Base-by-base conservation (phyloP, 2,329 filamentous ascomycete genomes). In the Pestalotiopsis sp. region DNA sequence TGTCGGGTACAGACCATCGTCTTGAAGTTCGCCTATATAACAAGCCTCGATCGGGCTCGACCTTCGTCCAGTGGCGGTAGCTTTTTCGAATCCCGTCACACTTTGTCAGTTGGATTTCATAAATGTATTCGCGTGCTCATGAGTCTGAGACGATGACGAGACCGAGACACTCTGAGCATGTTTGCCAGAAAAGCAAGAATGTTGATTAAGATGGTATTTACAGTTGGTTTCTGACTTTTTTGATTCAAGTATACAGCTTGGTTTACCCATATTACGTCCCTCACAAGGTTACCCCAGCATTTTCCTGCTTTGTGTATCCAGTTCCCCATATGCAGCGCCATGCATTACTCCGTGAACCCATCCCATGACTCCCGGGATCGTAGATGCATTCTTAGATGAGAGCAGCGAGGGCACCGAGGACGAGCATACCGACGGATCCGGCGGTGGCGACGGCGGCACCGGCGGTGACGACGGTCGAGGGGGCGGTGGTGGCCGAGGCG, bases 351-450 rank as follows among this genome's bases (percentile, higher is more conserved):
- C 45, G 2, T n/a, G 45, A 20, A 17, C 17, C 45, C 45, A 23
- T 52, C n/a, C 31, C 31, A 31, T 31, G 31, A 31, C 27, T 31
- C 7, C 31, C 31, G 31, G 23, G 23, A 25, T 13, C 11, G 12
- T 13, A 12, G 45, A 17, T 9, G 20, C 17, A 52, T 0, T 23
- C 20, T 38, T 56, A 38, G 27, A 49, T 62, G 4, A 65, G 20
- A 23, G 66, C 66, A 65, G 66, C 66, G 36, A 68, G 66, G 14
- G 61, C 66, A 60, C 60, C 66, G 23, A 68, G 66, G 36, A 65
- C 20, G n/a, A 65, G 27, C 60, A 65, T 65, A 36, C 60, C 66
- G 12, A 62, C 38, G 23, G 57, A 36, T 38, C 59, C 68, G n/a
- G 64, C 59, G 4, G 64, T 63, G 11, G 59, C 68, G 17, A 67